These are phyloP conservation scores for Phaeosphaeria sp. DNA, from an alignment of 2,329 filamentous ascomycete genomes.

Conservation along the genomic window DNA sequence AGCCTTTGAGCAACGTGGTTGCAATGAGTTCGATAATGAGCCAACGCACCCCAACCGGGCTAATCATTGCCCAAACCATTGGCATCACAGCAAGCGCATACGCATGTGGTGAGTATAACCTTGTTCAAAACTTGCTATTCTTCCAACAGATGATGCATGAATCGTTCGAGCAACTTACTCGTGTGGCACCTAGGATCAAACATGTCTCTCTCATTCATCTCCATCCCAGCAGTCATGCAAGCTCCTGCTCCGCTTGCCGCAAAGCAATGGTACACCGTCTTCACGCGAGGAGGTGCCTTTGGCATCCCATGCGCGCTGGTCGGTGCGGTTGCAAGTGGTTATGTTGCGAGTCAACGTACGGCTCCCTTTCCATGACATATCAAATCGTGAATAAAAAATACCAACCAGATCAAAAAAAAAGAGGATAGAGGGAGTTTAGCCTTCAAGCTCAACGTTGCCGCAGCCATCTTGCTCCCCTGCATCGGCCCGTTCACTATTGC, in stretches of 20 bases:
- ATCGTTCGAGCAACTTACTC: not conserved
- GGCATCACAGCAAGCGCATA: conserved; percentile 60
- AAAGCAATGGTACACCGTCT: conserved; percentile 60
- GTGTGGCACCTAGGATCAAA: conserved; percentile 39
- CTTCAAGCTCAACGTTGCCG: conserved; percentile 55
- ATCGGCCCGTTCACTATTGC: conserved; percentile 61
- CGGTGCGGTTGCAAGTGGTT: conserved; percentile 53
- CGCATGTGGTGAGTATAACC: conserved; percentile 45
- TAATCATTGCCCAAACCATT: conserved; percentile 58
- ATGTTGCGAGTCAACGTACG: conserved; percentile 54
- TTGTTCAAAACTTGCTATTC: not conserved
- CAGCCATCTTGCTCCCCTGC: conserved; percentile 54
- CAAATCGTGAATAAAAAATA: not conserved
- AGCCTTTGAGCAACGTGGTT: too few species aligned
- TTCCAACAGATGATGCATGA: not conserved
- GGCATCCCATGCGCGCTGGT: conserved; percentile 52
- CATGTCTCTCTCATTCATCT: conserved; percentile 49
- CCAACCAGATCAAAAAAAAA: conserved; percentile 23
- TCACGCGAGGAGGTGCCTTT: conserved; percentile 47
- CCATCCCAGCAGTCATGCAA: conserved; percentile 62
- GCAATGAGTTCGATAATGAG: conserved; percentile 30
- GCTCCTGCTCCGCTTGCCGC: conserved; percentile 63
- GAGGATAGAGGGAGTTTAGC: conserved; percentile 36
- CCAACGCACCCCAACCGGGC: conserved; percentile 33
- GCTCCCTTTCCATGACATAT: not conserved